These are phyloP conservation scores for Cardiospermum halicacabum DNA, from an alignment of 345 rosid species.

Conservation along the genomic window DNA sequence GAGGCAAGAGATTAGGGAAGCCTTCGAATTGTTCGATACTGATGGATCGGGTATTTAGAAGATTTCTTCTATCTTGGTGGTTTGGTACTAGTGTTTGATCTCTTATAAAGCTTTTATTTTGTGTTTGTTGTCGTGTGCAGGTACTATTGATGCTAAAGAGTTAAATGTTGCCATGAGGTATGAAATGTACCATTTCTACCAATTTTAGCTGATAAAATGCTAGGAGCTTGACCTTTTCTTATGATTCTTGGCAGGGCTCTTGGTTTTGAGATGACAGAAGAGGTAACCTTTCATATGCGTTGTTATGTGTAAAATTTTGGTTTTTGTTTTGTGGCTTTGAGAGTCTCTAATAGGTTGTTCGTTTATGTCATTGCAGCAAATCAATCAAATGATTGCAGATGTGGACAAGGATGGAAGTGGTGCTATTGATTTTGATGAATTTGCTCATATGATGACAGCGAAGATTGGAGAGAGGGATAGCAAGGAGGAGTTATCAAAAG, in stretches of 20 bases:
- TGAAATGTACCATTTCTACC: not conserved
- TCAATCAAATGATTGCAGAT: constrained; percentile 92
- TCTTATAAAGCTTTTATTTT: constrained; percentile 6
- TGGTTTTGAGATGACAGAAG: constrained; percentile 92
- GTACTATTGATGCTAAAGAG: constrained; percentile 96
- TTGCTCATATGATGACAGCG: constrained; percentile 91
- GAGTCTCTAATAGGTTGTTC: not conserved
- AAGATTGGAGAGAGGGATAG: constrained; percentile 95
- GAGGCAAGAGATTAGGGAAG: constrained; percentile 89
- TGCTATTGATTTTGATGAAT: constrained; percentile 93
- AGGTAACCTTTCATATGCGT: constrained; percentile 40
- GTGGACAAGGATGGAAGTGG: constrained; percentile 99
- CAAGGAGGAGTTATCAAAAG: constrained; percentile 82
- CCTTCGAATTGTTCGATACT: constrained; percentile 87
- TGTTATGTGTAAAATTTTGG: not conserved
- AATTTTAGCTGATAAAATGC: constrained; percentile 1
- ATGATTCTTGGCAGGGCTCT: constrained; percentile 89
- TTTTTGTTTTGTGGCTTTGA: not conserved
- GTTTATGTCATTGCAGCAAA: constrained; percentile 53
- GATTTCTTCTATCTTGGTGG: constrained; percentile 2
- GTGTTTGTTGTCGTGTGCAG: constrained; percentile 32
- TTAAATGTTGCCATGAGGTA: constrained; percentile 98
- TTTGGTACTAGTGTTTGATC: not conserved
- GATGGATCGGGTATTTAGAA: constrained; percentile 71
- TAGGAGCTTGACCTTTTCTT: constrained; percentile 12